phyloP scores from a whole-genome alignment of 441 rosid species.

The Macaranga tanarius region DNA sequence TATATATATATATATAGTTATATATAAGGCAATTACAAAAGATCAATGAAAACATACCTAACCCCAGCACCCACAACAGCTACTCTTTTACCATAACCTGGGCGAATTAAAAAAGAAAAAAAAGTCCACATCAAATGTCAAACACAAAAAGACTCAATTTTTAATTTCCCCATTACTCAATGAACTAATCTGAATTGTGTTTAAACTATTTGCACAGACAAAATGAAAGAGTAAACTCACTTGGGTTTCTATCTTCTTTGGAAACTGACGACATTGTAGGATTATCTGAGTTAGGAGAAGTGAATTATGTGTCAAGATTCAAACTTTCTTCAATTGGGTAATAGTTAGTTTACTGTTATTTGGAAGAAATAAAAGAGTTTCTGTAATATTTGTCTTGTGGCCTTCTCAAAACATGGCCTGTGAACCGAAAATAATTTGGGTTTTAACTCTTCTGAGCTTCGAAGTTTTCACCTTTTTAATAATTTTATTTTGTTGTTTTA shows the following conservation, averaged over 20 bases:
- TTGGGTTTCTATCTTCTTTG: slow-evolving; percentile 25
- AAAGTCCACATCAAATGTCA: neutral
- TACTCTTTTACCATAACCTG: slow-evolving; percentile 58
- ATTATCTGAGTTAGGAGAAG: neutral
- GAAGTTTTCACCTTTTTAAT: too few relatives aligned
- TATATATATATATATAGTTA: too few relatives aligned
- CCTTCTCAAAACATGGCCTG: too few relatives aligned
- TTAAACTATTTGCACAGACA: neutral
- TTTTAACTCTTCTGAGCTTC: too few relatives aligned
- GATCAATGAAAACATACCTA: slow-evolving; percentile 41
- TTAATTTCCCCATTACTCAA: neutral
- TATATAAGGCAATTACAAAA: neutral
- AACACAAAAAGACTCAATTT: neutral
- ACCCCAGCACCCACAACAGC: slow-evolving; percentile 94
- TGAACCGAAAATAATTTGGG: too few relatives aligned
- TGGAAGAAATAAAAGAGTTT: too few relatives aligned
- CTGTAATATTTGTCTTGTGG: too few relatives aligned
- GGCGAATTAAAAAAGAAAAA: neutral
- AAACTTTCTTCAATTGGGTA: too few relatives aligned
- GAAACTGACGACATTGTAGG: slow-evolving; percentile 34
- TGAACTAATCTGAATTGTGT: neutral
- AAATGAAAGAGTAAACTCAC: slow-evolving; percentile 23
- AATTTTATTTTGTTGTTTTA: too few relatives aligned
- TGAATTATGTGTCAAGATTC: neutral
- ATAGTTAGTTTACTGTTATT: too few relatives aligned